These are phyloP conservation scores for Cladophialophora carrionii DNA, from an alignment of 2,329 filamentous ascomycete species.

Conservation along the genomic window DNA sequence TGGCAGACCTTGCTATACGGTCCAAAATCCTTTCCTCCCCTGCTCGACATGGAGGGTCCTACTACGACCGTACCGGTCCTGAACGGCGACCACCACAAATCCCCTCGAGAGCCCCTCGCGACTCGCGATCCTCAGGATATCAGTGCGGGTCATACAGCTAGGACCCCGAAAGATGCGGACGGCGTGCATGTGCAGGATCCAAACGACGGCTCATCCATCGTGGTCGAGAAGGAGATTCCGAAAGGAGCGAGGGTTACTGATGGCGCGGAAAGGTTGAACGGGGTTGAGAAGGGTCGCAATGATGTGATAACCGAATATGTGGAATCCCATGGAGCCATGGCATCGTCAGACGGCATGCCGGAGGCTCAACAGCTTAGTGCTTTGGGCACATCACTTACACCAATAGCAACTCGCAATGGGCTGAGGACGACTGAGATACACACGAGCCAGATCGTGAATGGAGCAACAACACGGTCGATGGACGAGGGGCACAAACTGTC, in stretches of 20 bases:
- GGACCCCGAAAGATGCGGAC: neutral
- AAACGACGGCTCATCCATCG: conserved; percentile 22
- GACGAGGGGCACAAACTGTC: conserved; percentile 55
- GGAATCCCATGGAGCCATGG: neutral
- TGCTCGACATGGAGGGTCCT: conserved; percentile 22
- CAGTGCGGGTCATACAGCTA: neutral
- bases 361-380: neutral
- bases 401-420: neutral
- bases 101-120: conserved; percentile 15
- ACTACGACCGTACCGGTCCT: conserved; percentile 6
- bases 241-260: neutral
- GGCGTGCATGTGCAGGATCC: conserved; percentile 1
- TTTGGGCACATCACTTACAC: neutral
- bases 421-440: neutral
- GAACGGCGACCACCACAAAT: conserved; percentile 19
- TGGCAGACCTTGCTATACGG: neutral
- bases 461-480: conserved; percentile 39
- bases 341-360: neutral
- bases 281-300: neutral
- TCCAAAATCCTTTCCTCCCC: neutral
- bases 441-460: neutral
- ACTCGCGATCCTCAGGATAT: conserved; percentile 14
- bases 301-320: neutral
- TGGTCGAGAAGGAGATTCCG: neutral
- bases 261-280: neutral